phyloP scores from a whole-genome alignment of 805 yeast species.

The Pichia pseudocactophila region DNA sequence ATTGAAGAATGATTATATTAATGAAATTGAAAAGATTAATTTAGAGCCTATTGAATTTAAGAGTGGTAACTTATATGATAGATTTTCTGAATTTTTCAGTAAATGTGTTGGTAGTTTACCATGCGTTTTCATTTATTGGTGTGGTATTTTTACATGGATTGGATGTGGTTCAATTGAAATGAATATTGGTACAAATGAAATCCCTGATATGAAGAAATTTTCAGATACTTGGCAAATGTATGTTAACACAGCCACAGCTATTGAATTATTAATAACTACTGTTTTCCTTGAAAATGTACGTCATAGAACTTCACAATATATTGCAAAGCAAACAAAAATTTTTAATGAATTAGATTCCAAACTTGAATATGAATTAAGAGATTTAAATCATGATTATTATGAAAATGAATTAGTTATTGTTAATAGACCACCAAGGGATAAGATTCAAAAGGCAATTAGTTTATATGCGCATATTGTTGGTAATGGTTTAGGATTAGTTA shows the following conservation, averaged over 20 bases:
- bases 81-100: constrained; percentile 19
- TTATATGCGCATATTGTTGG: constrained; percentile 35
- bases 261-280: constrained; percentile 26
- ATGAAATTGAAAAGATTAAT: not conserved
- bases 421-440: constrained; percentile 13
- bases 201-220: constrained; percentile 18
- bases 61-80: constrained; percentile 27
- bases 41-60: constrained; percentile 12
- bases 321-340: constrained; percentile 14
- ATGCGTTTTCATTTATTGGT: constrained; percentile 29
- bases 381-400: constrained; percentile 1
- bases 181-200: constrained; percentile 2
- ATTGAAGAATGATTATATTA: not conserved
- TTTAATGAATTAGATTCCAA: constrained; percentile 21
- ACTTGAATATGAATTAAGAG: constrained; percentile 17
- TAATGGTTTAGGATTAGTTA: constrained; percentile 30
- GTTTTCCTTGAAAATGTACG: constrained; percentile 32
- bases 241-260: constrained; percentile 33
- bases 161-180: constrained; percentile 28
- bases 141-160: constrained; percentile 31
- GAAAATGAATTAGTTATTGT: constrained; percentile 23
- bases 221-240: constrained; percentile 33
- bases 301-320: constrained; percentile 28
- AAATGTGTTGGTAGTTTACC: constrained; percentile 25
- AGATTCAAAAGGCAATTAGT: constrained; percentile 10